Evolutionary conservation across 768 basidiomycete genomes (phyloP), one percentile per base, ranked within the genome.

Genomic region (Trametes villosa): DNA sequence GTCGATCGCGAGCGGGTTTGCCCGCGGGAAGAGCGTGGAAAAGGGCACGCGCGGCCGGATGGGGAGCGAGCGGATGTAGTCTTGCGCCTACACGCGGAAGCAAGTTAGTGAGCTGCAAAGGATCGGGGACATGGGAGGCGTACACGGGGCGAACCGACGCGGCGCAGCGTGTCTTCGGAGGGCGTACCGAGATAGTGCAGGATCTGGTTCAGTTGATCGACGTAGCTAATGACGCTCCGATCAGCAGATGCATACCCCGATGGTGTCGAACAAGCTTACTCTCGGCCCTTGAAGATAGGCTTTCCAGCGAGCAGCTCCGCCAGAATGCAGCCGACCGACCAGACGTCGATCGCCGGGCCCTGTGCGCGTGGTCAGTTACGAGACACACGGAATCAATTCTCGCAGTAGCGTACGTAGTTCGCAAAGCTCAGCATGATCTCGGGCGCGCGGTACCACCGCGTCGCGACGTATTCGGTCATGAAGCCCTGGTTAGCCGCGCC

Each of bases 381-480:
- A 17, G 59, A 27, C 36, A 58, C 26, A 51, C 44, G 36, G 41
- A 11, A 44, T 15, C 17, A 18, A n/a, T 7, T 3, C 26, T 12
- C 3, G 41, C 15, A 9, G 7, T 24, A 13, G 78, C 91, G 73
- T 66, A 94, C 94, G 70, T 94, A 94, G 78, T 94, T 94, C 22
- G 92, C 92, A 67, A 94, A 96, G 78, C 93, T 95, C 68, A 98
- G 73, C 97, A 98, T 99, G 76, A 98, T 99, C 78, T 99, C 97
- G 0, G 97, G 96, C 22, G 96, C 96, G 34, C 96, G 83, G 73
- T 99, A 99, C 96, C 96, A 98, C 57, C 96, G 83, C 9, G 96
- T 99, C n/a, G 96, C 96, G 31, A 98, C 91, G 73, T 96, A 98
- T 77, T 98, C 97, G 0, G 97, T 98, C 96, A 98, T 98, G 77